Conservation (phyloP, 2,329 filamentous ascomycete species). For the Didymella sp. region DNA sequence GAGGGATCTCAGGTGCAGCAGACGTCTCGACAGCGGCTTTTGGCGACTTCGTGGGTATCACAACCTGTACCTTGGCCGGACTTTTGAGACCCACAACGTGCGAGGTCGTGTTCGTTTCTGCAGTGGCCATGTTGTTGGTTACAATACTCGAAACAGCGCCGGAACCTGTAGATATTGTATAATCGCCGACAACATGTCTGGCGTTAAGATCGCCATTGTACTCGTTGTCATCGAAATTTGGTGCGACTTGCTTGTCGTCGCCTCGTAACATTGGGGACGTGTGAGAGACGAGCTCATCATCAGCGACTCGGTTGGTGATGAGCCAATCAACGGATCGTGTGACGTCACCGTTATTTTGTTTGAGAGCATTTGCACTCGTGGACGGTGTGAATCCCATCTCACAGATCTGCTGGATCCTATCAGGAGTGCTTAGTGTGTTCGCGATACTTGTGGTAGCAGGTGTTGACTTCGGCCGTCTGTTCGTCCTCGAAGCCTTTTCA, state of each 20-base stretch:
- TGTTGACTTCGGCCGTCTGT: constrained; percentile 37
- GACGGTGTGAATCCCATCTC: constrained; percentile 48
- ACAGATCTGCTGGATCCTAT: constrained; percentile 43
- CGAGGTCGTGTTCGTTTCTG: not conserved
- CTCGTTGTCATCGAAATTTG: not conserved
- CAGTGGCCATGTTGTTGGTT: not conserved
- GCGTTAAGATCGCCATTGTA: not conserved
- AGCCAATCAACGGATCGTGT: constrained; percentile 43
- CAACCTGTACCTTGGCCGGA: constrained; percentile 34
- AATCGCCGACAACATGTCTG: not conserved
- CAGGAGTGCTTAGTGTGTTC: constrained; percentile 29
- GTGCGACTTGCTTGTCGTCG: not conserved
- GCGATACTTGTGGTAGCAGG: constrained; percentile 6
- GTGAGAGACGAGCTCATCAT: constrained; percentile 41
- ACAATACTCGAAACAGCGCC: not conserved
- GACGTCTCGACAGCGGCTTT: constrained; percentile 6
- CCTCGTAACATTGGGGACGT: not conserved
- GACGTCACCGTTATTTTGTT: constrained; percentile 40
- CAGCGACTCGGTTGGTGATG: constrained; percentile 31
- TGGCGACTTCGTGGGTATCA: constrained; percentile 29
- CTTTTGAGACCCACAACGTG: constrained; percentile 10
- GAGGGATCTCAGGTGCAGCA: not conserved
- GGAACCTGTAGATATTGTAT: not conserved
- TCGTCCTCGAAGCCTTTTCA: constrained; percentile 34
- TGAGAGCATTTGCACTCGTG: constrained; percentile 36